Percentiles rank a stretch among this genome's conserved stretches.
Evolutionary conservation across 2,329 filamentous ascomycete genomes (phyloP).

Genomic region (Epichloe uncinata): DNA sequence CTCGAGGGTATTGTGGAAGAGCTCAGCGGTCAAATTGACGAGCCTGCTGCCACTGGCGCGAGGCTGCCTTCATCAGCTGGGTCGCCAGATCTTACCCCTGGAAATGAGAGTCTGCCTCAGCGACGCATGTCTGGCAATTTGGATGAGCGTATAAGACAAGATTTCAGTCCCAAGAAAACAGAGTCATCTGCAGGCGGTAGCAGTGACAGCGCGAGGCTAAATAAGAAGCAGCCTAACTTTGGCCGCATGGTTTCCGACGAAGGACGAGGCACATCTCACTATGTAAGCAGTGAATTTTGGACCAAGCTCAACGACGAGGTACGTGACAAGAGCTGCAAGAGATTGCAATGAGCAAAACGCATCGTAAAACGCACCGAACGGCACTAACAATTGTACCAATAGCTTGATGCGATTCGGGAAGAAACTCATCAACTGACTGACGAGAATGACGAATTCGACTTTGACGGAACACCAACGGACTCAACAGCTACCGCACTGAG

Average conservation of each 20-base stretch:
- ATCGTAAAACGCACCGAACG: not conserved
- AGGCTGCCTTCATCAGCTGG: constrained; percentile 17
- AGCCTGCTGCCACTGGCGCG: constrained; percentile 21
- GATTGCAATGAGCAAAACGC: not conserved
- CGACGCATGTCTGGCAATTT: constrained; percentile 5
- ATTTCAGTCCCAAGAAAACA: constrained; percentile 13
- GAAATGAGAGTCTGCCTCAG: constrained; percentile 3
- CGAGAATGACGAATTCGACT: constrained; percentile 39
- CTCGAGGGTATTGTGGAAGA: constrained; percentile 66
- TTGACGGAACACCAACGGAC: constrained; percentile 41
- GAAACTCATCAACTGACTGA: constrained; percentile 34
- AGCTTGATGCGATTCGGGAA: constrained; percentile 31
- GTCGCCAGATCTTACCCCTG: constrained; percentile 16
- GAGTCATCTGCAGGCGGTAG: constrained; percentile 21
- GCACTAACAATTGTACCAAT: not conserved
- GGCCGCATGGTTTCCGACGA: constrained; percentile 60
- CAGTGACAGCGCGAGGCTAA: constrained; percentile 14
- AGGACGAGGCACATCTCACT: constrained; percentile 51
- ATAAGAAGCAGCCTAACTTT: constrained; percentile 34
- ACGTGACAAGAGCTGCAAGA: constrained; percentile 3
- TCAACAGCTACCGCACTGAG: constrained; percentile 21
- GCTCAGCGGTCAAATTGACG: constrained; percentile 50
- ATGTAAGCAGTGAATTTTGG: constrained; percentile 68
- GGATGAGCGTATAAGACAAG: constrained; percentile 5
- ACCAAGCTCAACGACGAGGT: constrained; percentile 64